A percentile compares a stretch with the other conserved stretches of the same genome.
These are phyloP conservation scores for Mycena venus DNA, from an alignment of 768 basidiomycete species.

Conservation along the genomic window DNA sequence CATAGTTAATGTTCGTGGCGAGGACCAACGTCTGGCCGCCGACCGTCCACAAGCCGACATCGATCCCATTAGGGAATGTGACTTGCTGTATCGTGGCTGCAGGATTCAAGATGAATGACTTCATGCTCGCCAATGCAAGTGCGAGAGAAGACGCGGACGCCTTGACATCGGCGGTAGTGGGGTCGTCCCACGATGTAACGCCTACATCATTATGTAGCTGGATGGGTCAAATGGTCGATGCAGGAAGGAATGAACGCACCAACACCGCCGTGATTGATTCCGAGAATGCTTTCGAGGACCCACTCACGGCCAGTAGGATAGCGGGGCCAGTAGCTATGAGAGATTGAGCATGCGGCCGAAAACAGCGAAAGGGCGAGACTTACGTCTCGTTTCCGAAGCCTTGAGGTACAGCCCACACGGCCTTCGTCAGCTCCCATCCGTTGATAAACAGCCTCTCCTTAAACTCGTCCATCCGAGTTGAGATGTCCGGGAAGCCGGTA, in stretches of 20 bases:
- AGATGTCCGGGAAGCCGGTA: constrained; percentile 79
- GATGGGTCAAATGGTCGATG: background rate
- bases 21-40: constrained; percentile 59
- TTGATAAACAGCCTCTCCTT: constrained; percentile 68
- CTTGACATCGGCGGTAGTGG: constrained; percentile 67
- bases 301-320: constrained; percentile 79
- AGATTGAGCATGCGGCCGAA: background rate
- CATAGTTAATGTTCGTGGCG: constrained; percentile 65
- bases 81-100: constrained; percentile 55
- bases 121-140: constrained; percentile 56
- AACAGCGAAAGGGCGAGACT: constrained; percentile 7
- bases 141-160: constrained; percentile 64
- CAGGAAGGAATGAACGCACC: constrained; percentile 49
- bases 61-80: constrained; percentile 54
- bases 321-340: constrained; percentile 66
- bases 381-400: constrained; percentile 77
- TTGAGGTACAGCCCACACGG: constrained; percentile 87
- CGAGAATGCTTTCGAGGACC: constrained; percentile 73
- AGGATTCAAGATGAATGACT: constrained; percentile 60
- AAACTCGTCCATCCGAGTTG: constrained; percentile 76
- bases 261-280: constrained; percentile 78
- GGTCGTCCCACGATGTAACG: constrained; percentile 69
- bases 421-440: constrained; percentile 77
- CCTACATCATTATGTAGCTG: constrained; percentile 43
- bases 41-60: constrained; percentile 66